Evolutionary conservation across 2,329 filamentous ascomycete species (phyloP).

Genomic region (Penicillium paneum): DNA sequence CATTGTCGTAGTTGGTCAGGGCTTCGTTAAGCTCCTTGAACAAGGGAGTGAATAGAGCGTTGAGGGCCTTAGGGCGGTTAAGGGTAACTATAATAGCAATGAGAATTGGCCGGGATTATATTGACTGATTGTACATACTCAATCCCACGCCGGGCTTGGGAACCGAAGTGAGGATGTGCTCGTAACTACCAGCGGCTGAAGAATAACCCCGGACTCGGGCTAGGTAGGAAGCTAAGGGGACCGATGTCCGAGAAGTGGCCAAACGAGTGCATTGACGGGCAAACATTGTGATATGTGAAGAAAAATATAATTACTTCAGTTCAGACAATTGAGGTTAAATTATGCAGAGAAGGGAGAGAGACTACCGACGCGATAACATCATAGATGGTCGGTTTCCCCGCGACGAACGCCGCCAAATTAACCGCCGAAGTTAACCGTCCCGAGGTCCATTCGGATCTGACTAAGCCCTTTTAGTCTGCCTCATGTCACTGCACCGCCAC

Average conservation of each 20-base stretch:
- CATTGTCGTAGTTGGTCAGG: constrained; percentile 66
- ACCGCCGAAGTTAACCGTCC: constrained; percentile 29
- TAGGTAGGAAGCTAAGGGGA: constrained; percentile 37
- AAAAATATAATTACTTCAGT: neutral
- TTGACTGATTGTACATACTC: constrained; percentile 54
- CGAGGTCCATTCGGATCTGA: constrained; percentile 10
- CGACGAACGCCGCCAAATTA: constrained; percentile 8
- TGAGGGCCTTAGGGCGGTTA: constrained; percentile 91
- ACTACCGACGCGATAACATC: constrained; percentile 1
- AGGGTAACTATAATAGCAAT: constrained; percentile 66
- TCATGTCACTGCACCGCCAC: neutral
- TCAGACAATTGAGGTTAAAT: neutral
- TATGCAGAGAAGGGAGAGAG: neutral
- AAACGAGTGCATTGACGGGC: constrained; percentile 57
- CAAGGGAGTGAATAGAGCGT: constrained; percentile 86
- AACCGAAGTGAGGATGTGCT: constrained; percentile 76
- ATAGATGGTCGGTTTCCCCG: constrained; percentile 15
- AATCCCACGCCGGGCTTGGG: constrained; percentile 87
- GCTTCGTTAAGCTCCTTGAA: constrained; percentile 86
- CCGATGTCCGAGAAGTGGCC: constrained; percentile 53
- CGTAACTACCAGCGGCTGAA: constrained; percentile 57
- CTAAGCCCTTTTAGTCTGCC: neutral
- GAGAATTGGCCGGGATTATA: neutral
- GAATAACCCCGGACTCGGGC: constrained; percentile 40
- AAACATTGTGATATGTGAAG: constrained; percentile 32